Conservation (phyloP, 352 stramenopile species). For the Globisporangium iwayamae region DNA sequence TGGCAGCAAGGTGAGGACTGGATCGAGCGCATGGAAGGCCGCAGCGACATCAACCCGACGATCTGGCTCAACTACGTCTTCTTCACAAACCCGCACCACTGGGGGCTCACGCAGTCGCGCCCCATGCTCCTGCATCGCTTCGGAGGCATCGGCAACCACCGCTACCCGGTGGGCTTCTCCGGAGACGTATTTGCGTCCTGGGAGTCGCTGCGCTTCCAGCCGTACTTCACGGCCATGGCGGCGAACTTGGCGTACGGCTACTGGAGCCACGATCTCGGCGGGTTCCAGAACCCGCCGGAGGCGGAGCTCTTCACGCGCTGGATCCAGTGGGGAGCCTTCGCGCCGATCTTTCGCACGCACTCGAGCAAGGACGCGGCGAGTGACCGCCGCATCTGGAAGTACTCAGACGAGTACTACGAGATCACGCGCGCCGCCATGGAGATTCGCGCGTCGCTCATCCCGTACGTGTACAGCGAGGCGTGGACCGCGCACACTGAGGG, state of each 20-base stretch:
- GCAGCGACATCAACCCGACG: slow-evolving; percentile 39
- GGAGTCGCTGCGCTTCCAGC: slow-evolving; percentile 37
- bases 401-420: slow-evolving; percentile 26
- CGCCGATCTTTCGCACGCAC: slow-evolving; percentile 40
- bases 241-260: slow-evolving; percentile 46
- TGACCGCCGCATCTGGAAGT: slow-evolving; percentile 36
- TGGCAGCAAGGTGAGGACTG: slow-evolving; percentile 58
- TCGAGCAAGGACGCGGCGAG: slow-evolving; percentile 27
- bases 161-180: slow-evolving; percentile 52
- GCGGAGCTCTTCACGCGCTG: slow-evolving; percentile 40
- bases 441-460: slow-evolving; percentile 29
- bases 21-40: slow-evolving; percentile 22
- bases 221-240: slow-evolving; percentile 43
- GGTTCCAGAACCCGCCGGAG: slow-evolving; percentile 24
- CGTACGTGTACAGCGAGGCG: slow-evolving; percentile 46
- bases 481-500: slow-evolving; percentile 23
- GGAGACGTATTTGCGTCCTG: slow-evolving; percentile 39
- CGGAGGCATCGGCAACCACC: slow-evolving; percentile 47
- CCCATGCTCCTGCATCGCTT: slow-evolving; percentile 42
- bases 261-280: slow-evolving; percentile 49
- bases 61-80: slow-evolving; percentile 50
- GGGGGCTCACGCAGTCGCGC: slow-evolving; percentile 18
- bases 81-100: slow-evolving; percentile 33
- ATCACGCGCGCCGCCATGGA: slow-evolving; percentile 26
- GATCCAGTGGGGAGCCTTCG: slow-evolving; percentile 42